phyloP scores from a whole-genome alignment of 2,329 filamentous ascomycete genomes.

The Penicillium corylophilum region DNA sequence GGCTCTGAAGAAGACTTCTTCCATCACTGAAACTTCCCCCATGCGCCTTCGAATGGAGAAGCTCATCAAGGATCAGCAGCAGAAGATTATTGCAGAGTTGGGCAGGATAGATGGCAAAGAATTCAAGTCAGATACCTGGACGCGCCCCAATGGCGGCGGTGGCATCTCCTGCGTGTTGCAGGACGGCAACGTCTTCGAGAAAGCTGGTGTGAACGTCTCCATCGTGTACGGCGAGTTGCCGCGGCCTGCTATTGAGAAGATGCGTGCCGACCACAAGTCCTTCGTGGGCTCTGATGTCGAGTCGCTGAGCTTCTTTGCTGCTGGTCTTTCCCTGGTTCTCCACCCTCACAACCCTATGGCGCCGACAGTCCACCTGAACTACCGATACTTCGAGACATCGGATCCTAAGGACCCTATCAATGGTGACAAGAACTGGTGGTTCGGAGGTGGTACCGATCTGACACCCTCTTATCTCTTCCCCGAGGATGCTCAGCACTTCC shows the following conservation, averaged over 20 bases:
- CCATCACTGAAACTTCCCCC: constrained; percentile 73
- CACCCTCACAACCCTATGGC: constrained; percentile 96
- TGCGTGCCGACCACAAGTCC: constrained; percentile 93
- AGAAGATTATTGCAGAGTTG: constrained; percentile 79
- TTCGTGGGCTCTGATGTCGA: constrained; percentile 74
- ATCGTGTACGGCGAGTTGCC: constrained; percentile 92
- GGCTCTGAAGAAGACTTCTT: constrained; percentile 73
- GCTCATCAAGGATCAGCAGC: constrained; percentile 90
- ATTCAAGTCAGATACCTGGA: constrained; percentile 85
- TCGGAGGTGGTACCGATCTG: constrained; percentile 89
- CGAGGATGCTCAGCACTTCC: constrained; percentile 96
- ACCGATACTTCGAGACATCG: constrained; percentile 96
- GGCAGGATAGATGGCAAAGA: constrained; percentile 78
- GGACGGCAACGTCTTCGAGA: constrained; percentile 96
- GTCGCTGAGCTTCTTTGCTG: constrained; percentile 89
- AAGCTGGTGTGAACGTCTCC: constrained; percentile 92
- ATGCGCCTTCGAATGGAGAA: constrained; percentile 98
- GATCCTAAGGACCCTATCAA: constrained; percentile 72
- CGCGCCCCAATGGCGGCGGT: constrained; percentile 81
- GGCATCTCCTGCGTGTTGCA: constrained; percentile 94
- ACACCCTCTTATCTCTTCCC: constrained; percentile 94
- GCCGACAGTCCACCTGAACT: constrained; percentile 96
- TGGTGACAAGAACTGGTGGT: constrained; percentile 83
- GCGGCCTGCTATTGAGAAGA: constrained; percentile 82
- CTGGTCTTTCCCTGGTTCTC: constrained; percentile 86